A percentile compares a stretch with the other conserved stretches of the same genome.
Evolutionary conservation across 106 monocot species (phyloP).

Genomic region (Ottelia alismoides): DNA sequence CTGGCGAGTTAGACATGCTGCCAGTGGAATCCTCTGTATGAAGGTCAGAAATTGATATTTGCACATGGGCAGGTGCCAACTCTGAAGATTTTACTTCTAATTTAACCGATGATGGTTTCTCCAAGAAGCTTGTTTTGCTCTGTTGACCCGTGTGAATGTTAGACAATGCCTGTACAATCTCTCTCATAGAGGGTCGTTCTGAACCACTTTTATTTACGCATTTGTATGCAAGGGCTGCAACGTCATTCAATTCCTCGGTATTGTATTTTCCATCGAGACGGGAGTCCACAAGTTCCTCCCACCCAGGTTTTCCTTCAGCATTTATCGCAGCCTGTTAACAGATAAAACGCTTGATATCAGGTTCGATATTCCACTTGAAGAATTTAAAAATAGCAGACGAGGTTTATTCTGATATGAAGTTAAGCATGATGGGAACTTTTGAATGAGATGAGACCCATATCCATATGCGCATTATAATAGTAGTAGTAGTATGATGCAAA

Average conservation of each 20-base stretch:
- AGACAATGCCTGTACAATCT: slow-evolving; percentile 53
- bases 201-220: slow-evolving; percentile 42
- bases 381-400: too few relatives aligned
- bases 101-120: too few relatives aligned
- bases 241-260: slow-evolving; percentile 38
- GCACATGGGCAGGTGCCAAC: too few relatives aligned
- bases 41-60: slow-evolving; percentile 22
- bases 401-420: too few relatives aligned
- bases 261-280: slow-evolving; percentile 40
- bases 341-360: too few relatives aligned
- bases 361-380: not conserved
- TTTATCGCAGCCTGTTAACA: slow-evolving; percentile 73
- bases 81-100: slow-evolving; percentile 23
- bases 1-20: slow-evolving; percentile 34
- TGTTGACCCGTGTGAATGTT: too few relatives aligned
- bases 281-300: slow-evolving; percentile 81
- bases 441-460: too few relatives aligned
- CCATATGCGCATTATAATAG: too few relatives aligned
- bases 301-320: slow-evolving; percentile 45
- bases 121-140: too few relatives aligned
- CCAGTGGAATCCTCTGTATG: slow-evolving; percentile 34
- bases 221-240: slow-evolving; percentile 55
- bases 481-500: too few relatives aligned
- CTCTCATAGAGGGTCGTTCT: slow-evolving; percentile 75
- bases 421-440: too few relatives aligned